Conservation (phyloP, 73 alveolate genomes). For the Halteria grandinella region DNA sequence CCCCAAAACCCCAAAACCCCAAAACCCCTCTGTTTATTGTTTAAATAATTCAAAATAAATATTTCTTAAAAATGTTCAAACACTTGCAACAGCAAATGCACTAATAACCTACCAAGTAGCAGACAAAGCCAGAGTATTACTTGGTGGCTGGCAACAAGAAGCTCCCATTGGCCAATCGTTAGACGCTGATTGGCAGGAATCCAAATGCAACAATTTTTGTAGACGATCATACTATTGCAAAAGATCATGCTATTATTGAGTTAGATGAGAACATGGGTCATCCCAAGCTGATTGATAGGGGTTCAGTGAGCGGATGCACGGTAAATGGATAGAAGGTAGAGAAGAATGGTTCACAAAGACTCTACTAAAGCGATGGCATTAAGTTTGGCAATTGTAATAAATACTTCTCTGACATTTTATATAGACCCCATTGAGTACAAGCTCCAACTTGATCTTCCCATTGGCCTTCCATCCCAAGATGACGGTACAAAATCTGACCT, state of each 20-base stretch:
- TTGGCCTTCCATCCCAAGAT: background rate
- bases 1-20: too few species aligned
- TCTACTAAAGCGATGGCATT: slow-evolving; percentile 1
- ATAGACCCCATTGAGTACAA: background rate
- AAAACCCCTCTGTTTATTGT: too few species aligned
- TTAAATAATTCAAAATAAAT: too few species aligned
- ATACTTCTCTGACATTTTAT: too few species aligned
- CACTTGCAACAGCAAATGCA: too few species aligned
- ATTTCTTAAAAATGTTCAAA: too few species aligned
- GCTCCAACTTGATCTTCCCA: background rate
- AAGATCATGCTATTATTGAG: slow-evolving; percentile 37
- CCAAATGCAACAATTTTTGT: slow-evolving; percentile 22
- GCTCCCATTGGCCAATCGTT: slow-evolving; percentile 7
- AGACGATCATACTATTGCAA: slow-evolving; percentile 24
- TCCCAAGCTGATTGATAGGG: slow-evolving; percentile 24
- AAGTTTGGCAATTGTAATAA: slow-evolving; percentile 38
- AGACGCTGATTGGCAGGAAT: slow-evolving; percentile 26
- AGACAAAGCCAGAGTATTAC: too few species aligned
- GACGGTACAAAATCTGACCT: slow-evolving; percentile 4
- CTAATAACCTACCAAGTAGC: too few species aligned
- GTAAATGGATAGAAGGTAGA: slow-evolving; percentile 10
- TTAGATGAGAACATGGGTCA: slow-evolving; percentile 10
- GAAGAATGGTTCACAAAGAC: background rate
- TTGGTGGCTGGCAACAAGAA: slow-evolving; percentile 33
- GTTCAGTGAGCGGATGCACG: slow-evolving; percentile 46